Evolutionary conservation across 1,284 basidiomycete genomes (phyloP), one percentile per base, ranked within the genome.

Genomic region (Boletus hoseneyae): DNA sequence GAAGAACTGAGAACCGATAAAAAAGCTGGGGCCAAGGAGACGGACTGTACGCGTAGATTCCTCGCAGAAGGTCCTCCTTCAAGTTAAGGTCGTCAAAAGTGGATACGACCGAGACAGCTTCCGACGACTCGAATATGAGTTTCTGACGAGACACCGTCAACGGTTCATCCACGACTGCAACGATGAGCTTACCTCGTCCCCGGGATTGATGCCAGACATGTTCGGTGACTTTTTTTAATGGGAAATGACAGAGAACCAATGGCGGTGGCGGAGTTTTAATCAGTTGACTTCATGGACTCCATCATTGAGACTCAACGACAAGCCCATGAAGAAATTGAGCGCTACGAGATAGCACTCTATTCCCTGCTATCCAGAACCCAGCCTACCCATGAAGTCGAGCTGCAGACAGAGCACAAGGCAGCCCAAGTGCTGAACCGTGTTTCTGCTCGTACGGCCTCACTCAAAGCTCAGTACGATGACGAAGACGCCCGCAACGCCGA

Each of bases 41-140:
- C 91, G 58, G 59, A 97, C 95, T 97, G 78, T 99, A 99, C 45
- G 96, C 97, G 70, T 99, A 99, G 71, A 99, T 94, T 60, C 97
- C 97, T 54, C 97, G 87, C 45, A 98, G 73, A 38, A 99, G 82
- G 69, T 98, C 94, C 70, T 96, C 93, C 74, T 98, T 97, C 63
- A 99, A 72, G 56, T 86, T 87, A 52, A 98, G 85, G 73, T 95
- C 90, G 70, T 97, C 95, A 70, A 95, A 94, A 48, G 86, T 89
- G 40, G 85, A 85, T 49, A 90, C 76, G 41, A 90, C 87, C 34
- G 90, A 88, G 63, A 99, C 88, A 16, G 90, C 85, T 74, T 99
- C 96, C 47, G 94, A 97, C 40, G 94, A 97, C 75, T 99, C 97
- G 64, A 99, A 99, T 16, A 94, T 86, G 63, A 98, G 87, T 88